These are phyloP conservation scores for Sporothrix protearum DNA, from an alignment of 2,329 filamentous ascomycete species.

Conservation along the genomic window DNA sequence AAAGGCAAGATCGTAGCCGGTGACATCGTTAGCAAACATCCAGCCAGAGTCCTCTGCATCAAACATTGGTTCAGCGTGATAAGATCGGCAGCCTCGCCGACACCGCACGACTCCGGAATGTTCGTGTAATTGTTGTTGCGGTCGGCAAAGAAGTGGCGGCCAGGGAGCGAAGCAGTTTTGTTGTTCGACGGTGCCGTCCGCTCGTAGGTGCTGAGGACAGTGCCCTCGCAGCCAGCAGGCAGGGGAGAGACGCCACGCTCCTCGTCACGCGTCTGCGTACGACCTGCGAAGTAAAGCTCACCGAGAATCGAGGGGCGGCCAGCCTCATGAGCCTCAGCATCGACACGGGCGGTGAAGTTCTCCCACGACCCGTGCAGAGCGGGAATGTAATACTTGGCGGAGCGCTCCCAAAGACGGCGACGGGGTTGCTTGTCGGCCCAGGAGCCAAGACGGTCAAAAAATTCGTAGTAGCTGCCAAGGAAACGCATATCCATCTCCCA, in stretches of 20 bases:
- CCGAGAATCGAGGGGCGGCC: slow-evolving; percentile 64
- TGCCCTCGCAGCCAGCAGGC: slow-evolving; percentile 51
- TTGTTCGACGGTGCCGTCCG: slow-evolving; percentile 22
- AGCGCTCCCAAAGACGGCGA: slow-evolving; percentile 73
- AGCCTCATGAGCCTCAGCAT: slow-evolving; percentile 54
- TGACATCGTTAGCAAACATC: slow-evolving; percentile 68
- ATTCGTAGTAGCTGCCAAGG: slow-evolving; percentile 66
- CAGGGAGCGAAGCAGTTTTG: background rate
- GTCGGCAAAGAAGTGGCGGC: slow-evolving; percentile 26
- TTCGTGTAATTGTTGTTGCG: slow-evolving; percentile 27
- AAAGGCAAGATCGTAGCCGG: slow-evolving; percentile 57
- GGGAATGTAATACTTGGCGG: slow-evolving; percentile 72
- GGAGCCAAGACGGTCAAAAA: slow-evolving; percentile 63
- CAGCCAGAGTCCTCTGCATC: slow-evolving; percentile 68
- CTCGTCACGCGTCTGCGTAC: slow-evolving; percentile 47
- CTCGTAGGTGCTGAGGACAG: slow-evolving; percentile 36
- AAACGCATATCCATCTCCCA: slow-evolving; percentile 68
- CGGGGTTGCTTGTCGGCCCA: slow-evolving; percentile 68
- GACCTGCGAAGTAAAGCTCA: slow-evolving; percentile 53
- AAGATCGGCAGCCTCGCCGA: slow-evolving; percentile 69
- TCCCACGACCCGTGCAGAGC: slow-evolving; percentile 66
- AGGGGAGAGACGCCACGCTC: slow-evolving; percentile 52
- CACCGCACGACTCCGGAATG: slow-evolving; percentile 54
- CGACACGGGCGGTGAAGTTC: slow-evolving; percentile 64
- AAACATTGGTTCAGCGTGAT: slow-evolving; percentile 75